Evolutionary conservation across 2,329 filamentous ascomycete species (phyloP).

Genomic region (Colletotrichum filicis): DNA sequence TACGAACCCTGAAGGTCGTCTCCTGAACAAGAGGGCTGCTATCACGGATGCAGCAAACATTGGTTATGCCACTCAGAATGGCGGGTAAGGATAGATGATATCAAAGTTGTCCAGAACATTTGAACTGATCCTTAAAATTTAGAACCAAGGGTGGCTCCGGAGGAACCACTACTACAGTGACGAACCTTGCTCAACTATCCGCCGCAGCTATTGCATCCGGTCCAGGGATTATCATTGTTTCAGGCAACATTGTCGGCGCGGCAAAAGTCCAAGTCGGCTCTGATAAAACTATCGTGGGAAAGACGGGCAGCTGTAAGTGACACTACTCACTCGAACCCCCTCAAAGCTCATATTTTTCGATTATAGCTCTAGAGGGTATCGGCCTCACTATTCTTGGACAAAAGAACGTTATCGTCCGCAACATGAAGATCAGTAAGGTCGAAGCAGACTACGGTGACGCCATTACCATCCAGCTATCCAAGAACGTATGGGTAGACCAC

Average conservation of each 20-base stretch:
- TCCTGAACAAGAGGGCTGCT: conserved; percentile 27
- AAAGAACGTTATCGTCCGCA: conserved; percentile 68
- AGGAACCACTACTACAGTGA: conserved; percentile 52
- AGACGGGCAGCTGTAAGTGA: conserved; percentile 36
- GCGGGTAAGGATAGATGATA: conserved; percentile 9
- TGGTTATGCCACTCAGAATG: conserved; percentile 33
- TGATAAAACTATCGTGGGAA: conserved; percentile 54
- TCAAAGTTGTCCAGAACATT: not conserved
- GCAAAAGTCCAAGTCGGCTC: conserved; percentile 51
- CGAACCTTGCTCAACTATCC: conserved; percentile 56
- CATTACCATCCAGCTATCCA: conserved; percentile 63
- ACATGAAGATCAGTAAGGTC: conserved; percentile 66
- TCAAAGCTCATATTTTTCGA: not conserved
- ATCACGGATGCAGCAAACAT: conserved; percentile 34
- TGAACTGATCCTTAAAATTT: not conserved
- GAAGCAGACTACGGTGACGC: conserved; percentile 65
- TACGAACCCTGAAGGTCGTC: not conserved
- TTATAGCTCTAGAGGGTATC: conserved; percentile 47
- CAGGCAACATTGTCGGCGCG: conserved; percentile 47
- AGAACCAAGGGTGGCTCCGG: conserved; percentile 33
- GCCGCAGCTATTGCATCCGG: conserved; percentile 53
- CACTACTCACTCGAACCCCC: not conserved
- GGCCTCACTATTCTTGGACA: conserved; percentile 61
- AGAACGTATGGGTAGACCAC: conserved; percentile 73
- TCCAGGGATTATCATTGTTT: conserved; percentile 49